Conservation (phyloP, 1,284 basidiomycete species). For the Heliocybe sulcata region DNA sequence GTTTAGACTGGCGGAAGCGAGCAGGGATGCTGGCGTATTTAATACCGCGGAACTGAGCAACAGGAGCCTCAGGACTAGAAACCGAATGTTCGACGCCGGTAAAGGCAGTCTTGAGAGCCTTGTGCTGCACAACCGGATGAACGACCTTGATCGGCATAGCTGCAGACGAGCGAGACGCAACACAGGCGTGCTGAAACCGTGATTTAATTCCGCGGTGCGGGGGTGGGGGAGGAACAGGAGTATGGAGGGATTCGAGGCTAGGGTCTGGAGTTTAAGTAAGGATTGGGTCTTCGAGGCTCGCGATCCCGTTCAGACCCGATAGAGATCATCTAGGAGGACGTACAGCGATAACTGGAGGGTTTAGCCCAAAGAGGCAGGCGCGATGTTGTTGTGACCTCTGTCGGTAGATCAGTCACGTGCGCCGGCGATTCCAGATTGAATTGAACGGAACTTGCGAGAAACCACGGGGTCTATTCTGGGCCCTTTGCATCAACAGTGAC, state of each 20-base stretch:
- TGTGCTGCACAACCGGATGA: slow-evolving; percentile 38
- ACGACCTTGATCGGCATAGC: slow-evolving; percentile 2
- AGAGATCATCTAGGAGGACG: not conserved
- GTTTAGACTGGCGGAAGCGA: slow-evolving; percentile 63
- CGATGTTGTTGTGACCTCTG: not conserved
- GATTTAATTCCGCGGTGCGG: not conserved
- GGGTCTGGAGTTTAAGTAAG: not conserved
- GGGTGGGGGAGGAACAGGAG: not conserved
- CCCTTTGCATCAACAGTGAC: not conserved
- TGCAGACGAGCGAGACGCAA: not conserved
- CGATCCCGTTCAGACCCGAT: not conserved
- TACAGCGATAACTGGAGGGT: not conserved
- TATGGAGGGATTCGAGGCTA: not conserved
- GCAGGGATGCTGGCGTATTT: slow-evolving; percentile 69
- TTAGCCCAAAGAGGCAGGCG: not conserved
- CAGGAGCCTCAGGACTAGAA: slow-evolving; percentile 44
- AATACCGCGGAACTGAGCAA: slow-evolving; percentile 68
- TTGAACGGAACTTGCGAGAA: slow-evolving; percentile 1
- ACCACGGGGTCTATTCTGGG: not conserved
- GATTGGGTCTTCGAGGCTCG: not conserved
- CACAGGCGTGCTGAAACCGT: not conserved
- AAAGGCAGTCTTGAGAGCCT: slow-evolving; percentile 53
- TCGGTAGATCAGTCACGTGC: slow-evolving; percentile 1
- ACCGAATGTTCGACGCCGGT: slow-evolving; percentile 50
- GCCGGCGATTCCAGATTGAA: not conserved